Base-by-base conservation (phyloP, 192 early-diverging fungal genomes). In the Backusella australiensis region DNA sequence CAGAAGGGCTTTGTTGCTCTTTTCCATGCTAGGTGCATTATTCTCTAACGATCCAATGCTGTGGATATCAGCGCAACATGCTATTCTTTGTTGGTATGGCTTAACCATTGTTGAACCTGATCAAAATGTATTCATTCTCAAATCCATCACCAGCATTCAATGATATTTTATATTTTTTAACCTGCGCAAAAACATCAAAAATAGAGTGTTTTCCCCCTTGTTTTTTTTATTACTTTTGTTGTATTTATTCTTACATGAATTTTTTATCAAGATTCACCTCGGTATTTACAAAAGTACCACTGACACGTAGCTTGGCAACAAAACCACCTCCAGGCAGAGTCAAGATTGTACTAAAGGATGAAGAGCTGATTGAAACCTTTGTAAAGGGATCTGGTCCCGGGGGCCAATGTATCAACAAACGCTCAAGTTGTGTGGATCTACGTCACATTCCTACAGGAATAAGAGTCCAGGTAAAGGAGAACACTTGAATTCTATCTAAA, bases 361-460 rank as follows among this genome's bases (percentile, higher is more conserved):
- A 87, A 2, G 92, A 94, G 44, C 83, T 94, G n/a, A 85, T 89
- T 36, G 93, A 94, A 72, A 89, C 86, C 11, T 92, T 93, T 78
- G 87, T 93, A 46, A 91, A 90, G 17, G 93, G 93, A 6, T 90
- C 91, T 63, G 93, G 93, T 23, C 91, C 91, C 67, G 93, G 93
- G 38, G 93, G 93, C 0, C 93, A 94, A 76, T 92, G 92, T 76
- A 87, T 94, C 49, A 94, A 94, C 83, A 94, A 93, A 72, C 90
- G 91, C 6, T 90, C 87, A 67, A 91, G 85, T 67, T 93, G 93
- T 70, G 92, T 93, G 2, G 90, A 93, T 72, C 81, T 95, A 7
- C 79, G 84, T 49, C 93, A 95, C 84, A 84, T 85, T 35, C 92
- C 93, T 15, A 95, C 93, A 0, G 89, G 88, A 26, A 89, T 90